Conservation (phyloP, 2,329 filamentous ascomycete genomes). For the Cercospora sp. region DNA sequence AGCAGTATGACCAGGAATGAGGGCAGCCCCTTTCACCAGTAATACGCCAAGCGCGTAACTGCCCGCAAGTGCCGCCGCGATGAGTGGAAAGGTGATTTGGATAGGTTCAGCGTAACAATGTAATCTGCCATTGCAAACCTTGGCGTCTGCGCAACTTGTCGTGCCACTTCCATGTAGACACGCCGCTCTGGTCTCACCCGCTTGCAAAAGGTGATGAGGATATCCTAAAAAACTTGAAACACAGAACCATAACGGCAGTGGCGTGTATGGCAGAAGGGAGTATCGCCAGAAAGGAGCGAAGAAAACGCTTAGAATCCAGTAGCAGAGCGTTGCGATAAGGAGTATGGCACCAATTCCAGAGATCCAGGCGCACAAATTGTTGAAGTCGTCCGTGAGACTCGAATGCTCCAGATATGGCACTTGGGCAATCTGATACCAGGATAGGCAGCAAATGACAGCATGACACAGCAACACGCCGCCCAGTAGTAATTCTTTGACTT, state of each 20-base stretch:
- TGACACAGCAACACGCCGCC: background rate
- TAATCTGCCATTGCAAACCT: background rate
- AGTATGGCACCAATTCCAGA: background rate
- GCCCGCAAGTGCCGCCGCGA: background rate
- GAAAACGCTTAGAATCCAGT: background rate
- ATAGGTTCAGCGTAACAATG: background rate
- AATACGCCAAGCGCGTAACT: background rate
- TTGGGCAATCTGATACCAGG: slow-evolving; percentile 1
- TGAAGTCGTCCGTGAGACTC: background rate
- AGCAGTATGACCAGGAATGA: background rate
- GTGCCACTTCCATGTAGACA: background rate
- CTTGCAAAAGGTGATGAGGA: background rate
- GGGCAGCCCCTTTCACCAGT: background rate
- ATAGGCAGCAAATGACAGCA: background rate
- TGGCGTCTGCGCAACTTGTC: background rate
- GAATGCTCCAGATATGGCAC: background rate
- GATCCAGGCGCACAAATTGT: background rate
- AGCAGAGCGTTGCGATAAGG: background rate
- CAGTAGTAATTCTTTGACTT: background rate
- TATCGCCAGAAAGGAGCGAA: background rate
- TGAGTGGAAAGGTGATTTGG: background rate
- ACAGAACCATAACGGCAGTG: background rate
- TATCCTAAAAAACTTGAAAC: background rate
- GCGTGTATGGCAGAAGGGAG: background rate
- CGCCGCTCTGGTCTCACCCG: background rate